Conservation (phyloP, 2,329 filamentous ascomycete genomes). For the Colletotrichum tamarilloi region DNA sequence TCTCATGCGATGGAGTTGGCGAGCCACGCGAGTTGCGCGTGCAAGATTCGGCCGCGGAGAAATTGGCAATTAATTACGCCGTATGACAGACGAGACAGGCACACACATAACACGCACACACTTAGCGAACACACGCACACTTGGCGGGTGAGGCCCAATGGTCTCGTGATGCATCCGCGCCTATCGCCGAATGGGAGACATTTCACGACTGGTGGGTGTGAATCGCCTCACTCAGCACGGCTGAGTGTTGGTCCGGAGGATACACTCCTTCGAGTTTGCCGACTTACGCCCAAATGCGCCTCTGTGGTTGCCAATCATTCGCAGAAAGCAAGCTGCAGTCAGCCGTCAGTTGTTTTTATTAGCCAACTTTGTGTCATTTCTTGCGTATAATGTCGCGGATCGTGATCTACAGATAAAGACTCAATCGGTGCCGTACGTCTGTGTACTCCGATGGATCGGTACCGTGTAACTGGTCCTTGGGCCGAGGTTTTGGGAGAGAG, state of each 20-base stretch:
- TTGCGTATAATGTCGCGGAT: neutral
- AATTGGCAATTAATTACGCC: conserved; percentile 1
- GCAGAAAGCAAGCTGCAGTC: conserved; percentile 5
- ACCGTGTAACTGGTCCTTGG: neutral
- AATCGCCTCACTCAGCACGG: neutral
- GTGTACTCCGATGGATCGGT: neutral
- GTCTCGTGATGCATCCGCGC: neutral
- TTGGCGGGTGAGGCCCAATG: neutral
- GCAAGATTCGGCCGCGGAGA: neutral
- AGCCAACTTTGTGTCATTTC: neutral
- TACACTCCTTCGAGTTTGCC: neutral
- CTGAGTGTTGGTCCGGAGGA: conserved; percentile 3
- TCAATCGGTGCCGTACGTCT: neutral
- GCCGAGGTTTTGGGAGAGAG: neutral
- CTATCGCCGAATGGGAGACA: neutral
- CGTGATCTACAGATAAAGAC: neutral
- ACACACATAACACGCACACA: too few species aligned
- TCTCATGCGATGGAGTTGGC: neutral
- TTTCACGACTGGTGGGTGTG: neutral
- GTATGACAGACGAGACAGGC: neutral
- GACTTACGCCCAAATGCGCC: neutral
- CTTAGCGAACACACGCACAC: neutral
- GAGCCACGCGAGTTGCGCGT: conserved; percentile 14
- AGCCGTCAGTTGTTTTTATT: neutral
- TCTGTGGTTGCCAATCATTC: neutral